These are phyloP conservation scores for Phytophthora nicotianae DNA, from an alignment of 352 stramenopile genomes.

Conservation along the genomic window DNA sequence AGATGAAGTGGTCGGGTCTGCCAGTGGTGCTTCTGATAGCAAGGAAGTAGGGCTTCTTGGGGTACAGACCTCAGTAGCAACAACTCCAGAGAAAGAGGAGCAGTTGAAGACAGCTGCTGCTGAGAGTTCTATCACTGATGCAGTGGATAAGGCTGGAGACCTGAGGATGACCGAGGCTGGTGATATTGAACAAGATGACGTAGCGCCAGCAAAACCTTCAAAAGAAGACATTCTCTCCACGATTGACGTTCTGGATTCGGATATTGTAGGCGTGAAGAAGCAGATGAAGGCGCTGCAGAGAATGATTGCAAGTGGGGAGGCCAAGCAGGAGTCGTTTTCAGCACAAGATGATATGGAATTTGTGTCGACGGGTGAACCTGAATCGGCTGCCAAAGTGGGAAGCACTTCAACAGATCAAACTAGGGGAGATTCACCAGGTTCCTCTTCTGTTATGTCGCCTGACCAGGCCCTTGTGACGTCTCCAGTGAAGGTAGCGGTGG, in stretches of 20 bases:
- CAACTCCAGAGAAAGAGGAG: slow-evolving; percentile 18
- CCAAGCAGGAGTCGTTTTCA: slow-evolving; percentile 55
- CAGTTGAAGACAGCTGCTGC: slow-evolving; percentile 2
- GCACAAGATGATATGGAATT: slow-evolving; percentile 42
- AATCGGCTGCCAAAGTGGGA: slow-evolving; percentile 4
- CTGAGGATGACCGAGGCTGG: slow-evolving; percentile 4
- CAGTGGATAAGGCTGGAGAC: slow-evolving; percentile 8
- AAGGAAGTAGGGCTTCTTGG: slow-evolving; percentile 1
- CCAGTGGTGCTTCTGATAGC: background rate
- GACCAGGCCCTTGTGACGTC: slow-evolving; percentile 8
- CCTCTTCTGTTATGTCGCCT: slow-evolving; percentile 9
- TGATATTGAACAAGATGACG: slow-evolving; percentile 16
- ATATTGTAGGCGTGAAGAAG: slow-evolving; percentile 73
- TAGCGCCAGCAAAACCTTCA: slow-evolving; percentile 35
- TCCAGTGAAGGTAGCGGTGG: slow-evolving; percentile 62
- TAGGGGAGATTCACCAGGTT: background rate
- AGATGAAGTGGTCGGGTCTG: slow-evolving; percentile 6
- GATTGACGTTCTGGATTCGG: slow-evolving; percentile 78
- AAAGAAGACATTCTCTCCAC: slow-evolving; percentile 85
- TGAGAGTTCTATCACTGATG: slow-evolving; percentile 3
- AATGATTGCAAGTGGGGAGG: slow-evolving; percentile 48
- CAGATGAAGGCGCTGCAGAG: slow-evolving; percentile 63
- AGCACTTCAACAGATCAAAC: slow-evolving; percentile 2
- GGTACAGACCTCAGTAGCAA: slow-evolving; percentile 1
- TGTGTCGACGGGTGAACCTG: slow-evolving; percentile 28